These are phyloP conservation scores for Aschersonia sp. DNA, from an alignment of 2,329 filamentous ascomycete genomes.

Conservation along the genomic window DNA sequence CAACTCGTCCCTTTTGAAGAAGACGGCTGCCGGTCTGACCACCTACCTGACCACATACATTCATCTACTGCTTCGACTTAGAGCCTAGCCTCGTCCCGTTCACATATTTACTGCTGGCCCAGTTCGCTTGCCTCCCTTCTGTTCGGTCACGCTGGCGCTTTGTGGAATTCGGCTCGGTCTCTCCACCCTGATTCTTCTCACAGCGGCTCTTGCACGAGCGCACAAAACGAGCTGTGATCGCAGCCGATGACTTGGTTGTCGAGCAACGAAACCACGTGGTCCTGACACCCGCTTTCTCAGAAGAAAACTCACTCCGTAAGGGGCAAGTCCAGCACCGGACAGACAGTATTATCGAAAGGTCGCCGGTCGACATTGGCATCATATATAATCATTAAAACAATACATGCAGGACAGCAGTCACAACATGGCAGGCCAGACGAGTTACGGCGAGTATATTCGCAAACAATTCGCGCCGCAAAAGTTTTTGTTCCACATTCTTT, in stretches of 20 bases:
- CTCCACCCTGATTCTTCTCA: background rate
- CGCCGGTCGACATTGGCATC: conserved; percentile 41
- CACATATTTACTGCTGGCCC: conserved; percentile 38
- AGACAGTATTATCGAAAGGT: conserved; percentile 13
- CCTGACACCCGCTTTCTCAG: too few species aligned
- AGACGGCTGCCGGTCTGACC: conserved; percentile 1
- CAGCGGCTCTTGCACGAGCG: background rate
- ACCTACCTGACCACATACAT: conserved; percentile 7
- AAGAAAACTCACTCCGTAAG: background rate
- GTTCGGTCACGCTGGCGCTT: background rate
- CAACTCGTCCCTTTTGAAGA: background rate
- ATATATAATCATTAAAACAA: conserved; percentile 4
- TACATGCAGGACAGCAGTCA: background rate
- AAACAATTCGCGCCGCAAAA: conserved; percentile 59
- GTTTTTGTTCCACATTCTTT: conserved; percentile 65
- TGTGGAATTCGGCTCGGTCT: background rate
- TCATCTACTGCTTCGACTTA: conserved; percentile 6
- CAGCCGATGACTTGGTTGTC: too few species aligned
- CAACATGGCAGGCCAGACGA: conserved; percentile 25
- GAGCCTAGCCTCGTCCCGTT: conserved; percentile 4
- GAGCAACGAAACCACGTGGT: too few species aligned
- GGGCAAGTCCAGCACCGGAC: background rate
- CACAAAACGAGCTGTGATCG: too few species aligned
- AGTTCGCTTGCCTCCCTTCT: conserved; percentile 24
- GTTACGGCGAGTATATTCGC: conserved; percentile 28